phyloP scores from a whole-genome alignment of 345 rosid species.

The Turnera subulata region DNA sequence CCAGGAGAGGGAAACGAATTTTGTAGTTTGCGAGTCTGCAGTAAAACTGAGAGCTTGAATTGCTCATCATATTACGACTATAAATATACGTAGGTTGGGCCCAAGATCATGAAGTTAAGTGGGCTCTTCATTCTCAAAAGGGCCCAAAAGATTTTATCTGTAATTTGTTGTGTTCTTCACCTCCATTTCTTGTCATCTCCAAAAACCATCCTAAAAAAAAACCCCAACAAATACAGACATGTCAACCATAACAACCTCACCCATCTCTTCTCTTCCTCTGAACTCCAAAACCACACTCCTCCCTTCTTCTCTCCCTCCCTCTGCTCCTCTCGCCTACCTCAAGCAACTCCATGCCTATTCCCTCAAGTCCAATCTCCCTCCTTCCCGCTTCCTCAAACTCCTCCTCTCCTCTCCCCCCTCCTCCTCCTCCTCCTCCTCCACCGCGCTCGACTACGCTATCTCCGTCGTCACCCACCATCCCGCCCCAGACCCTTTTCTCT shows the following conservation, averaged over 20 bases:
- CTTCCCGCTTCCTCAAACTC: constrained; percentile 32
- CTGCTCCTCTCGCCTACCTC: constrained; percentile 32
- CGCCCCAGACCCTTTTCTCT: constrained; percentile 17
- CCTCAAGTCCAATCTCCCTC: constrained; percentile 29
- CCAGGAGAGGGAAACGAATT: background rate
- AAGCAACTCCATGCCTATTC: constrained; percentile 51
- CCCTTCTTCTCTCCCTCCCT: constrained; percentile 28
- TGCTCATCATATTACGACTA: no score
- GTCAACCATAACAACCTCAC: constrained; percentile 7
- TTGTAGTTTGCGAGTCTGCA: no score
- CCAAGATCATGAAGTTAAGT: no score
- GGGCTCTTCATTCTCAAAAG: no score
- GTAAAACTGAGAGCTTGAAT: no score
- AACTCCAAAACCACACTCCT: constrained; percentile 5
- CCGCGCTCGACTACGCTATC: constrained; percentile 40
- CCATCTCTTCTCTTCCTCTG: constrained; percentile 13
- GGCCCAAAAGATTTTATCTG: no score
- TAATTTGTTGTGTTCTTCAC: no score
- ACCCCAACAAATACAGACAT: no score
- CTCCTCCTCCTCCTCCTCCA: constrained; percentile 27
- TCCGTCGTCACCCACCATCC: constrained; percentile 41
- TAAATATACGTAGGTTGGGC: no score
- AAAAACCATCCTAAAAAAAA: no score
- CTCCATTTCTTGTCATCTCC: background rate
- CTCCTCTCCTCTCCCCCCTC: constrained; percentile 32